Percentiles rank a stretch among this genome's conserved stretches.
phyloP scores from a whole-genome alignment of 179 eudicot species.

The Corrigiola litoralis region DNA sequence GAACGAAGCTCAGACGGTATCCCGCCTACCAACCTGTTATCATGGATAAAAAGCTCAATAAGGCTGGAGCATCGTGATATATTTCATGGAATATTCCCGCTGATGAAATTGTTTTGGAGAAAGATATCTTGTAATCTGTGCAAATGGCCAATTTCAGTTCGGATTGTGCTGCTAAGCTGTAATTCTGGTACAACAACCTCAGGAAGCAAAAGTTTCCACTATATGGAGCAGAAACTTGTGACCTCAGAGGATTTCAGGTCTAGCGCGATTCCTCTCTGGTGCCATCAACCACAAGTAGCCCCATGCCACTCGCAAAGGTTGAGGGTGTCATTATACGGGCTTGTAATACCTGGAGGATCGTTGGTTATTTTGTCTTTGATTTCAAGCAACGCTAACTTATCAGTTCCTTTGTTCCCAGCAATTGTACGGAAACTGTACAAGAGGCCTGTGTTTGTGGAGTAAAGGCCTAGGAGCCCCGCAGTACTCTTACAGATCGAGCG shows the following conservation, averaged over 20 bases:
- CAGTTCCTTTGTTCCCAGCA: conserved; percentile 1
- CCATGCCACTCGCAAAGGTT: conserved; percentile 14
- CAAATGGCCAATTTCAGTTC: conserved; percentile 10
- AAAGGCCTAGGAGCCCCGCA: too few relatives aligned
- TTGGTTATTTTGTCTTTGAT: conserved; percentile 5
- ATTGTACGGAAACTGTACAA: not conserved
- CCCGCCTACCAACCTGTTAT: conserved; percentile 42
- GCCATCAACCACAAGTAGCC: not conserved
- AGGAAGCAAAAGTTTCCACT: conserved; percentile 6
- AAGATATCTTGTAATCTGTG: not conserved
- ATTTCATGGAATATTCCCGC: not conserved
- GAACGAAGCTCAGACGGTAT: not conserved
- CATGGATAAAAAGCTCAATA: not conserved
- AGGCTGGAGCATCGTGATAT: not conserved
- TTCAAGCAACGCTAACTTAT: conserved; percentile 2
- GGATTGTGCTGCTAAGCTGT: conserved; percentile 8
- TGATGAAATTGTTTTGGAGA: conserved; percentile 7
- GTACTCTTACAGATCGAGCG: too few relatives aligned
- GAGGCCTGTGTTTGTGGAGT: too few relatives aligned
- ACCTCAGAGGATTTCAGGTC: not conserved
- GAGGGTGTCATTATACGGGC: conserved; percentile 13
- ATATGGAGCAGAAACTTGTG: conserved; percentile 10
- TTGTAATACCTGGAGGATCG: conserved; percentile 10
- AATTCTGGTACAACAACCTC: not conserved
- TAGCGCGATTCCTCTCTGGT: not conserved